These are phyloP conservation scores for Cladosporium sp. DNA, from an alignment of 2,329 filamentous ascomycete genomes.

Conservation along the genomic window DNA sequence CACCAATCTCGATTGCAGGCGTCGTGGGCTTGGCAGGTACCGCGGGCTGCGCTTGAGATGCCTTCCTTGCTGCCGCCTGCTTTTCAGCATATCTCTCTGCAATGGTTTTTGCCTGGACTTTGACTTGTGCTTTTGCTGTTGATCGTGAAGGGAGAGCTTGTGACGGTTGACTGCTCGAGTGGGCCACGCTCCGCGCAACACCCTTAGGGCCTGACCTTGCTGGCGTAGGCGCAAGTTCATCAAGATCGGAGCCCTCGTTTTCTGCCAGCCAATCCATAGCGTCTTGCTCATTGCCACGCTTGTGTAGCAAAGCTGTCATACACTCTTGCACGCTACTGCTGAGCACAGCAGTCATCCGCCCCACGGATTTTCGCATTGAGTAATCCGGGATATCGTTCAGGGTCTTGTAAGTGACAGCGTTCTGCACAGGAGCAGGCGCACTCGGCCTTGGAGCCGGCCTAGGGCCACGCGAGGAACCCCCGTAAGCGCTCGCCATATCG, in stretches of 20 bases:
- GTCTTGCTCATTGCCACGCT: slow-evolving; percentile 52
- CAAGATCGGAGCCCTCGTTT: slow-evolving; percentile 22
- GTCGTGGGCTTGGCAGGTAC: slow-evolving; percentile 23
- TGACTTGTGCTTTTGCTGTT: slow-evolving; percentile 52
- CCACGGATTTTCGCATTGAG: slow-evolving; percentile 47
- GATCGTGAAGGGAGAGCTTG: slow-evolving; percentile 30
- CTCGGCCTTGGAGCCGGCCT: slow-evolving; percentile 14
- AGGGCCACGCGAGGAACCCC: slow-evolving; percentile 22
- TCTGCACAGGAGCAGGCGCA: slow-evolving; percentile 12
- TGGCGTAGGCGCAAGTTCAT: slow-evolving; percentile 23
- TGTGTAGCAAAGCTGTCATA: slow-evolving; percentile 47
- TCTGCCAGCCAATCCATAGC: slow-evolving; percentile 47
- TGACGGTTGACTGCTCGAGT: slow-evolving; percentile 3
- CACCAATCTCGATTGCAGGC: slow-evolving; percentile 15
- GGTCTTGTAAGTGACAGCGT: slow-evolving; percentile 39
- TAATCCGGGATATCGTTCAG: slow-evolving; percentile 51
- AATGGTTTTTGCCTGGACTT: slow-evolving; percentile 52
- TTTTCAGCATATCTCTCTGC: slow-evolving; percentile 35
- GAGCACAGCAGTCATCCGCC: slow-evolving; percentile 49
- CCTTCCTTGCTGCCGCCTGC: not conserved
- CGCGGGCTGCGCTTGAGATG: slow-evolving; percentile 7
- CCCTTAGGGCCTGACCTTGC: not conserved
- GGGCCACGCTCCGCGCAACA: slow-evolving; percentile 5
- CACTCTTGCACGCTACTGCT: slow-evolving; percentile 44
- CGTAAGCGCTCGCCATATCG: slow-evolving; percentile 43